Base-by-base conservation (phyloP, 2,329 filamentous ascomycete genomes). In the Trichoderma citrinoviride region DNA sequence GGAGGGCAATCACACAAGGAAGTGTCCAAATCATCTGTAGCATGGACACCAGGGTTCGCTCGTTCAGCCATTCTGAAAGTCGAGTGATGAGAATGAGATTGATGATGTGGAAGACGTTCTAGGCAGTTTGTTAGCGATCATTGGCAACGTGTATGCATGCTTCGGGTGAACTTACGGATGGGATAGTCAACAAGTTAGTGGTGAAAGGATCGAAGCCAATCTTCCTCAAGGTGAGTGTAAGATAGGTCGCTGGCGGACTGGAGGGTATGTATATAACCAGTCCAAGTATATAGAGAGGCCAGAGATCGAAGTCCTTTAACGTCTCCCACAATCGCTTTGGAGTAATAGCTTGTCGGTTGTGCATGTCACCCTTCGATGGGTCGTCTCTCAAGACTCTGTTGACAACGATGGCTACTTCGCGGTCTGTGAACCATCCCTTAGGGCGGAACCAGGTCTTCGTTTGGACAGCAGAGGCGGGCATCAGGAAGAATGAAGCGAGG, bases 181-280 rank as follows among this genome's bases (percentile, higher is more conserved):
- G 60, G n/a, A 62, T 62, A 6, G 60, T 62, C 7, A 54, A 14
- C 17, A 62, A 40, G 5, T 62, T 62, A 0, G 60, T 62, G 15
- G 60, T 62, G n/a, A 62, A 62, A 4, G 60, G 60, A 25, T 62
- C 60, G 19, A 62, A 62, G 21, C 60, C 60, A 43, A 62, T 43
- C 53, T 62, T 62, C 8, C 60, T 46, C 15, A 62, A n/a, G 3
- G 60, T 62, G 7, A 62, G 60, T 6, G 60, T 62, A 7, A 62
- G 54, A 14, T 62, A 62, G 17, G 60, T 62, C 15, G 40, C 49
- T 3, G 60, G 60, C 17, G 60, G 60, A 54, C 40, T 62, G 0
- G 60, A 27, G 37, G 60, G 60, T 23, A 62, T 62, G 4, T 54
- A 62, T 1, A 62, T 49, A 23, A 62, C 40, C 7, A 62, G 23